These are phyloP conservation scores for Neophaeococcomyces aloes DNA, from an alignment of 2,329 filamentous ascomycete genomes.

Conservation along the genomic window DNA sequence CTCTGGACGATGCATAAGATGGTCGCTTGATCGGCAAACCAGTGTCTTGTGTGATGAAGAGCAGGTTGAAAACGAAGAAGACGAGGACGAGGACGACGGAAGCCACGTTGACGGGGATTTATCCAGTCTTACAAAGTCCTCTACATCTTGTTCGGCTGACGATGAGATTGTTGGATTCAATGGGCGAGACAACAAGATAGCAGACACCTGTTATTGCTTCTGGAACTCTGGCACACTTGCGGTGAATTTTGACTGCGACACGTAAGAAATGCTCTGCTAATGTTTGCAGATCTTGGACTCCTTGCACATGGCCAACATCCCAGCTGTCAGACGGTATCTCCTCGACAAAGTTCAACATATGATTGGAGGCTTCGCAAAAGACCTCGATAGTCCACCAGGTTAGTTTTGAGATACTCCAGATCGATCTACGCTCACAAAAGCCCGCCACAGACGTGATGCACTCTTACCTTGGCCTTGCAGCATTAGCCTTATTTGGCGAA, in stretches of 20 bases:
- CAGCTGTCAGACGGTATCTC: conserved; percentile 63
- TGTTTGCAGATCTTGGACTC: conserved; percentile 46
- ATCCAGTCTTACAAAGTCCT: background rate
- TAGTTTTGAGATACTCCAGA: conserved; percentile 23
- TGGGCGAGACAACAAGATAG: conserved; percentile 79
- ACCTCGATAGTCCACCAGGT: conserved; percentile 57
- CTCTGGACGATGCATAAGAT: conserved; percentile 32
- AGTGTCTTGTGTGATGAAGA: conserved; percentile 35
- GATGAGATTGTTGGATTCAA: conserved; percentile 59
- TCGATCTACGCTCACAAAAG: conserved; percentile 18
- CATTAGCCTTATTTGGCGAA: conserved; percentile 64
- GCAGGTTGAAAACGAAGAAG: conserved; percentile 31
- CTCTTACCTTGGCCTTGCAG: conserved; percentile 75
- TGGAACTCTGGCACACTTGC: conserved; percentile 65
- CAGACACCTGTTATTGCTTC: conserved; percentile 93
- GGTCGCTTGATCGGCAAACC: conserved; percentile 57
- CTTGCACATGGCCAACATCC: conserved; percentile 46
- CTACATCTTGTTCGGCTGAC: background rate
- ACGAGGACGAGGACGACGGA: conserved; percentile 7
- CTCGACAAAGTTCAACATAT: conserved; percentile 76
- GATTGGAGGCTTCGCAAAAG: conserved; percentile 73
- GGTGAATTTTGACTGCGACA: conserved; percentile 25
- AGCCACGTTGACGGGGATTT: background rate
- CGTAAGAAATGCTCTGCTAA: conserved; percentile 11
- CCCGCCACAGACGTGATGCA: conserved; percentile 67